Conservation (phyloP, 768 basidiomycete species). For the Cyclocybe cylindracea region DNA sequence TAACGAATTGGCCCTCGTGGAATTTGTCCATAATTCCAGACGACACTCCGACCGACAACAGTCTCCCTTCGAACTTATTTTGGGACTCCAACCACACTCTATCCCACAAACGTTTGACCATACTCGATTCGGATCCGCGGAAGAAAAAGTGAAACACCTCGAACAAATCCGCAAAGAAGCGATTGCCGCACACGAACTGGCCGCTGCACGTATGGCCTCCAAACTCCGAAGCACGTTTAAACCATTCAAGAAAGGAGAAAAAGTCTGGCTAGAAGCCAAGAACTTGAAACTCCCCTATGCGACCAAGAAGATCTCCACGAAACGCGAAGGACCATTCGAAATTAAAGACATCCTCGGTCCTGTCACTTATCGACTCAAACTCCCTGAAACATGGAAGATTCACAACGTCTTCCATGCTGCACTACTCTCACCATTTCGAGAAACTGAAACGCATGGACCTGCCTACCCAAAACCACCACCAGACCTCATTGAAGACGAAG, state of each 20-base stretch:
- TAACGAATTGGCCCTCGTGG: neutral
- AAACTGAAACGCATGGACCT: too few relatives aligned
- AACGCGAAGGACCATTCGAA: too few relatives aligned
- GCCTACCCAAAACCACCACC: too few relatives aligned
- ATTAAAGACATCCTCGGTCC: too few relatives aligned
- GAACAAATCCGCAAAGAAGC: conserved; percentile 11
- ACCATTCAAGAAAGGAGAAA: conserved; percentile 7
- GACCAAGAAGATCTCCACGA: too few relatives aligned
- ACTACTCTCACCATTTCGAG: too few relatives aligned
- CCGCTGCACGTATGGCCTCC: conserved; percentile 1
- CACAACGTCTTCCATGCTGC: too few relatives aligned
- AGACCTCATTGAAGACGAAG: too few relatives aligned
- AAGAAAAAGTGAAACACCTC: conserved; percentile 5
- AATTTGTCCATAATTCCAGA: conserved; percentile 20
- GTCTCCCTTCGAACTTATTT: conserved; percentile 22
- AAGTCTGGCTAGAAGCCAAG: too few relatives aligned
- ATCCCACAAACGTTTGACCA: conserved; percentile 8
- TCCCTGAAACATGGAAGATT: too few relatives aligned
- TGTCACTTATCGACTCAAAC: too few relatives aligned
- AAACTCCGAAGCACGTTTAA: neutral
- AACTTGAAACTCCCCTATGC: too few relatives aligned
- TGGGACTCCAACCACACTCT: conserved; percentile 3
- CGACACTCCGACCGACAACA: conserved; percentile 10
- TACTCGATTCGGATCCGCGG: neutral
- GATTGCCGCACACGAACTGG: conserved; percentile 12